Base-by-base conservation (phyloP, 257 asterid species). In the Nicotiana undulata region DNA sequence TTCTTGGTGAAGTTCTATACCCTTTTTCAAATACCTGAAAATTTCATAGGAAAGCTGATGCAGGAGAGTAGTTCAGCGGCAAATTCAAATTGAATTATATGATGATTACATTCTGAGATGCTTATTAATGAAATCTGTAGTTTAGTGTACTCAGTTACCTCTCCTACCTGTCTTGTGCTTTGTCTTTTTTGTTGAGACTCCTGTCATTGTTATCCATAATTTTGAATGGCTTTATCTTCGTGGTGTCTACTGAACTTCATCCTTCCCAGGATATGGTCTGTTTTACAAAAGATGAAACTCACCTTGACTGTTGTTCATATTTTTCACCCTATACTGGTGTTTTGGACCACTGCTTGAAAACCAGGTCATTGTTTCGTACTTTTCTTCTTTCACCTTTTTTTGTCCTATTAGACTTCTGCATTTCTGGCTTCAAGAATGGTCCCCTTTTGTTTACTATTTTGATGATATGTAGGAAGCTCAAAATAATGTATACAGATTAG, bases 121-220 rank as follows among this genome's bases (percentile, higher is more conserved):
- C 74, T 74, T 85, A 82, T 89, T 83, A 85, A 85, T 81, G 51
- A 63, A 81, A 40, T 85, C 86, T 87, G 87, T 89, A 80, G 29
- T 61, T 76, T 76, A 85, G 83, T 77, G 81, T 67, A 82, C 76
- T 74, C 76, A 81, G 55, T 58, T 81, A 28, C 75, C 80, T 78
- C 80, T 78, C 67, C 64, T 61, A 78, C 85, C 82, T 84, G 88
- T 88, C 91, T 86, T 81, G 85, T 82, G 76, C 82, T 64, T 80
- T 83, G 85, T 81, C 83, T 83, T 53, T 55, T 58, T 80, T 34
- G 53, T 63, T 80, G 74, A 61, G 49, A 44, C 51, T 28, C 20
- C 56, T 84, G 91, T 86, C 92, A 80, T 76, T 79, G 15, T 82
- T 80, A 82, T 81, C 68, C 84, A 70, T 34, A 77, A 66, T 66